Conservation (phyloP, 1,284 basidiomycete species). For the Melampsora americana region DNA sequence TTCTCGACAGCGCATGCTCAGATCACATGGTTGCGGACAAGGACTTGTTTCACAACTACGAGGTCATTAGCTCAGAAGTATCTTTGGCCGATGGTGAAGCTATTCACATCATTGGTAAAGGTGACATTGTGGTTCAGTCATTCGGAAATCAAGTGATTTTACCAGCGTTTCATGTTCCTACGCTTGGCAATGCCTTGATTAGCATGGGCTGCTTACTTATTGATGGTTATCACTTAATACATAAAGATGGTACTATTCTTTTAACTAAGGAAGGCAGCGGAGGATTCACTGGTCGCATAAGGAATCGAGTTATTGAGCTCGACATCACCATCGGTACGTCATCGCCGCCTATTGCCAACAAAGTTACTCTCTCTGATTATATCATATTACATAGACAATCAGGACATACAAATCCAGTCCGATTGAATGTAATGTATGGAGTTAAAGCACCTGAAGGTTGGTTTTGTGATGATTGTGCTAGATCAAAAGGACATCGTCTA, state of each 20-base stretch:
- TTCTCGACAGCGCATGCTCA: neutral
- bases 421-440: neutral
- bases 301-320: neutral
- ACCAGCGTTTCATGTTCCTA: neutral
- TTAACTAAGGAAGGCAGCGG: neutral
- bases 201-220: neutral
- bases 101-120: neutral
- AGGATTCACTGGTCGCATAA: neutral
- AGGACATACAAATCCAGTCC: neutral
- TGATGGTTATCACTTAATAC: neutral
- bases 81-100: neutral
- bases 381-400: slow-evolving; percentile 2
- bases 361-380: neutral
- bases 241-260: neutral
- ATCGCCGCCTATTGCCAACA: neutral
- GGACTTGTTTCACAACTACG: neutral
- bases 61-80: neutral
- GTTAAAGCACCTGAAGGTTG: neutral
- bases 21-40: neutral
- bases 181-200: neutral
- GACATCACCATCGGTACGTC: neutral
- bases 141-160: neutral
- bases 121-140: neutral
- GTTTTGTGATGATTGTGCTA: neutral
- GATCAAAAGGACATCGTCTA: neutral